phyloP scores from a whole-genome alignment of 2,329 filamentous ascomycete genomes.

The Aspergillus caelatus region DNA sequence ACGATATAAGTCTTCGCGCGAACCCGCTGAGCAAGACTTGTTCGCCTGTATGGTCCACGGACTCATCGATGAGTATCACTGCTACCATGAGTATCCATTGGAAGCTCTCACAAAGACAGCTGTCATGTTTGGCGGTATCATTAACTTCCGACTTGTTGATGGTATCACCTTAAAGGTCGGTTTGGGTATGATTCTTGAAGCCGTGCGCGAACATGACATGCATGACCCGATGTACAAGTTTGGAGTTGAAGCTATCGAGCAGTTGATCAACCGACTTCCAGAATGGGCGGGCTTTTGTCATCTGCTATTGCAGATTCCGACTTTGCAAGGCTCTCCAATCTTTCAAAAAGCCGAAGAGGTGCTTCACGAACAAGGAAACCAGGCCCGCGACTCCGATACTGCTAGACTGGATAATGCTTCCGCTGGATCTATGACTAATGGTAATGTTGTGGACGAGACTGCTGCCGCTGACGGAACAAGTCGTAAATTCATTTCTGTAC shows the following conservation, averaged over 20 bases:
- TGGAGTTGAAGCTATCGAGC: conserved; percentile 89
- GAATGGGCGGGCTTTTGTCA: conserved; percentile 98
- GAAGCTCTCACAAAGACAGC: conserved; percentile 94
- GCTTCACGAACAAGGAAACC: conserved; percentile 66
- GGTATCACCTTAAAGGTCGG: conserved; percentile 89
- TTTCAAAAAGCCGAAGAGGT: conserved; percentile 82
- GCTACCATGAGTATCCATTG: conserved; percentile 94
- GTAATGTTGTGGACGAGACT: conserved; percentile 66
- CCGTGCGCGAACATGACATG: conserved; percentile 79
- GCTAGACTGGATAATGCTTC: conserved; percentile 40
- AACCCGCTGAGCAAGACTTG: conserved; percentile 84
- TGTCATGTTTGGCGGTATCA: conserved; percentile 94
- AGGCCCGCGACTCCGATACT: conserved; percentile 58
- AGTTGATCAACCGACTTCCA: conserved; percentile 77
- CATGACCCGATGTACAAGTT: conserved; percentile 98
- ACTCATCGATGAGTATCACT: conserved; percentile 93
- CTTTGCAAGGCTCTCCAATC: conserved; percentile 81
- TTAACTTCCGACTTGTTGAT: conserved; percentile 88
- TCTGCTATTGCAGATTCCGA: conserved; percentile 78
- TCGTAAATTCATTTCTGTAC: conserved; percentile 76
- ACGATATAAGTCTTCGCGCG: conserved; percentile 83
- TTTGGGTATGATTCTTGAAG: conserved; percentile 97
- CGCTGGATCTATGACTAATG: conserved; percentile 63
- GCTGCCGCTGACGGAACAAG: conserved; percentile 61
- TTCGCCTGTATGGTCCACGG: conserved; percentile 99